Evolutionary conservation across 2,329 filamentous ascomycete species (phyloP), one percentile per base, ranked within the genome.

Genomic region (Aspergillus sp.): DNA sequence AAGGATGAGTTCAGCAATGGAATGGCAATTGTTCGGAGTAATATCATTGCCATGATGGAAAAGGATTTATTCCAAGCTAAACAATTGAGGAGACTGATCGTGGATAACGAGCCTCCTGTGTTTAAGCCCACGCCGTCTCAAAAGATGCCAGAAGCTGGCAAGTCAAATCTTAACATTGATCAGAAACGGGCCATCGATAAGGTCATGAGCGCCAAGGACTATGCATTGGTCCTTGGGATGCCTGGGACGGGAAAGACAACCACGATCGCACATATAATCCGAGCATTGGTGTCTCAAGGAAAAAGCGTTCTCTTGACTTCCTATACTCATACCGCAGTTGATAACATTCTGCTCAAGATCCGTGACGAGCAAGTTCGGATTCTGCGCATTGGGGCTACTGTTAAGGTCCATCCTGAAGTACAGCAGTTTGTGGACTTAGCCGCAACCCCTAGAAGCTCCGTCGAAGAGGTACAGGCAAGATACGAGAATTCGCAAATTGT

Each of bases 1-100:
- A 96, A 96, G 65, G 93, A 98, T 60, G 93, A 98, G 63, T 98
- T 98, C 68, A 95, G 89, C 69, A 97, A 95, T 60, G 93, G 93
- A 49, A 95, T 98, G 88, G 90, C 93, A 3, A 86, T 86, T 25
- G 88, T 95, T 41, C 84, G 93, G 46, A 96, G 95, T 69, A 98
- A 97, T 58, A 78, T 98, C 1, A 82, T 97, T 27, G 88, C 90
- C 56, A 81, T 95, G 59, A 97, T 98, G 90, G 82, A 88, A 37
- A 83, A 90, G 55, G 81, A 82, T 39, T 75, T 85, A 1, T 84
- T 82, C 57, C 84, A 84, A 43, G 83, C 88, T 17, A 76, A 78
- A 42, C 78, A 90, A 59, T 81, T 94, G 32, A 83, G 90, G 48
- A 79, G 82, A 19, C 75, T 97, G 33, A 86, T 97, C 37, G 83